Conservation (phyloP, 345 rosid species). For the Eucalyptus cladocalyx region DNA sequence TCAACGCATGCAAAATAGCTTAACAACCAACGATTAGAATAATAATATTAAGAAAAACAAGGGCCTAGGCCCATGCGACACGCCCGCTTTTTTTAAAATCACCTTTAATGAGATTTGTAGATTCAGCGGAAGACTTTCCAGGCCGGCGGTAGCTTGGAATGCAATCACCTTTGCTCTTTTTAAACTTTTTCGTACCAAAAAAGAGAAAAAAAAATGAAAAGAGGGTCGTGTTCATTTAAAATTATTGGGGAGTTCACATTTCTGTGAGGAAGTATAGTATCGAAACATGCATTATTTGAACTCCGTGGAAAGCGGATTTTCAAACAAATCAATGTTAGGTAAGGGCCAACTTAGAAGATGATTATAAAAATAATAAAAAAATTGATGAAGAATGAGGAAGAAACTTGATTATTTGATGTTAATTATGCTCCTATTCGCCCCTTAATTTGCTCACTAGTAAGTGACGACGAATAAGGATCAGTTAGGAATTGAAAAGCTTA, state of each 20-base stretch:
- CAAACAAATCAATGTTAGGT: background rate
- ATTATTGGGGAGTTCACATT: background rate
- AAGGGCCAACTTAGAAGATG: background rate
- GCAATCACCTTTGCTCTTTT: too few species aligned
- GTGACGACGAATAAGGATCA: background rate
- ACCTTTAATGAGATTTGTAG: background rate
- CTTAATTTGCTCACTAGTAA: background rate
- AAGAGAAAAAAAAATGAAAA: background rate
- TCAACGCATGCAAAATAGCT: too few species aligned
- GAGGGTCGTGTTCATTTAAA: background rate
- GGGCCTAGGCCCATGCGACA: too few species aligned
- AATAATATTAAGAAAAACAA: too few species aligned
- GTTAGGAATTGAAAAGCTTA: background rate
- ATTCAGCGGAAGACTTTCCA: background rate
- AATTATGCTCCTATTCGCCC: background rate
- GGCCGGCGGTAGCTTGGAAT: background rate
- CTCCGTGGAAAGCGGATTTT: background rate
- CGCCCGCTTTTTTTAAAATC: too few species aligned
- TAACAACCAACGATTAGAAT: too few species aligned
- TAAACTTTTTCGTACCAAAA: background rate
- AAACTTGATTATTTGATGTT: background rate
- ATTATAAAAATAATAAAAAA: background rate
- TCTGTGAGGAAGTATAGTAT: background rate
- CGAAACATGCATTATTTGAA: background rate
- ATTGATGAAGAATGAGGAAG: background rate